Evolutionary conservation across 164 flowering plant species (phyloP).

Genomic region (Annona cherimola): DNA sequence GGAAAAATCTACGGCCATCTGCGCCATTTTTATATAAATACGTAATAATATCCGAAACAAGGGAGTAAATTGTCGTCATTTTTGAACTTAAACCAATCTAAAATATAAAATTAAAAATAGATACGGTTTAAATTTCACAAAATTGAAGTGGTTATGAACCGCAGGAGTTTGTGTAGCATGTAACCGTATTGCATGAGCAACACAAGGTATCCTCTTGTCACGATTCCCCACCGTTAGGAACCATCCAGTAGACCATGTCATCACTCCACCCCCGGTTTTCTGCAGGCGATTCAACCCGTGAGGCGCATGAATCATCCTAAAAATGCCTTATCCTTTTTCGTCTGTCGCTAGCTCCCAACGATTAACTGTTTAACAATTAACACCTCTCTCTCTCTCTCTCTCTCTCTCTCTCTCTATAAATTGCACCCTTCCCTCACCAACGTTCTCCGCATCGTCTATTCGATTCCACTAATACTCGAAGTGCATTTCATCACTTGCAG

Average conservation of each 20-base stretch:
- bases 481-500: not conserved
- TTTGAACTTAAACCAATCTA: too few species aligned
- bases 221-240: not conserved
- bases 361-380: constrained; percentile 25
- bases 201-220: not conserved
- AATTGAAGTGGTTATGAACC: too few species aligned
- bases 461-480: not conserved
- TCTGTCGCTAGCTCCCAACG: constrained; percentile 13
- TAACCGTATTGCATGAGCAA: too few species aligned
- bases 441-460: not conserved
- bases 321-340: constrained; percentile 1
- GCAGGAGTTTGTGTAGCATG: too few species aligned
- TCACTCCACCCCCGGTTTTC: constrained; percentile 9
- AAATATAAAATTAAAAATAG: too few species aligned
- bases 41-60: too few species aligned
- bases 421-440: constrained; percentile 1
- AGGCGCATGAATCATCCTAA: constrained; percentile 7
- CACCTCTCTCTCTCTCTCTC: constrained; percentile 6
- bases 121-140: too few species aligned
- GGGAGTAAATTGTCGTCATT: too few species aligned
- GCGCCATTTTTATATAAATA: too few species aligned
- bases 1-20: too few species aligned
- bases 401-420: constrained; percentile 23
- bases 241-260: not conserved
- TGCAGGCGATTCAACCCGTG: constrained; percentile 54